phyloP scores from a whole-genome alignment of 305 asterid genomes.

The Fraxinus greggii region DNA sequence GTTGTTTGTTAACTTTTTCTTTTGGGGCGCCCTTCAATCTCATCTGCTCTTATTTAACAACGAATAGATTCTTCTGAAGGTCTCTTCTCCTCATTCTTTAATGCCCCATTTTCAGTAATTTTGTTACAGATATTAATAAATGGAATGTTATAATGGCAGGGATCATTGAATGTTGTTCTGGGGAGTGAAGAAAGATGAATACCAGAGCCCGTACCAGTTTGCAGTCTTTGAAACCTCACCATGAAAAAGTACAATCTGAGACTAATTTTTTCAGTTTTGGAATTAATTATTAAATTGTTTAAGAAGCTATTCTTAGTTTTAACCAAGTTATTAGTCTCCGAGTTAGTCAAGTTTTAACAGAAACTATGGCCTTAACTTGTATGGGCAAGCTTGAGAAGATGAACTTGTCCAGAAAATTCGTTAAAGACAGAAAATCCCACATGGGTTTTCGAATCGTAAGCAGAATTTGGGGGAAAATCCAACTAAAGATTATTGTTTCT shows the following conservation, averaged over 20 bases:
- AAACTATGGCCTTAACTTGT: constrained; percentile 21
- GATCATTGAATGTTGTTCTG: constrained; percentile 29
- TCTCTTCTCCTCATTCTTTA: constrained; percentile 8
- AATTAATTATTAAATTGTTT: neutral
- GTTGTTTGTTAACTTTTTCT: constrained; percentile 34
- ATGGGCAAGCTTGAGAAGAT: constrained; percentile 22
- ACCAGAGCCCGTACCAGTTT: constrained; percentile 45
- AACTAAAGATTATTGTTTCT: neutral
- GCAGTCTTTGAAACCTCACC: constrained; percentile 48
- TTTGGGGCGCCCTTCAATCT: constrained; percentile 15
- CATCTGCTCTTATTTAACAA: constrained; percentile 10
- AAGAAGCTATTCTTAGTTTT: neutral
- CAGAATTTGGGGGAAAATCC: neutral
- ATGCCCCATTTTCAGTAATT: neutral
- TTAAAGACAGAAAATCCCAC: neutral
- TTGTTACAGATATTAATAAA: neutral
- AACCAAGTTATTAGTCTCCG: neutral
- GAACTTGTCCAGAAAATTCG: constrained; percentile 15
- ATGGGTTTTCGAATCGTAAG: neutral
- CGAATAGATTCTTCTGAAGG: constrained; percentile 45
- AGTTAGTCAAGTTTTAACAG: neutral
- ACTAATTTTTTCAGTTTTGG: neutral
- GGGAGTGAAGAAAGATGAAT: constrained; percentile 44
- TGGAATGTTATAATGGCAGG: constrained; percentile 18
- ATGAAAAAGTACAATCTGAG: constrained; percentile 36